Base-by-base conservation (phyloP, 306 rosid species). In the Lathyrus sativus region DNA sequence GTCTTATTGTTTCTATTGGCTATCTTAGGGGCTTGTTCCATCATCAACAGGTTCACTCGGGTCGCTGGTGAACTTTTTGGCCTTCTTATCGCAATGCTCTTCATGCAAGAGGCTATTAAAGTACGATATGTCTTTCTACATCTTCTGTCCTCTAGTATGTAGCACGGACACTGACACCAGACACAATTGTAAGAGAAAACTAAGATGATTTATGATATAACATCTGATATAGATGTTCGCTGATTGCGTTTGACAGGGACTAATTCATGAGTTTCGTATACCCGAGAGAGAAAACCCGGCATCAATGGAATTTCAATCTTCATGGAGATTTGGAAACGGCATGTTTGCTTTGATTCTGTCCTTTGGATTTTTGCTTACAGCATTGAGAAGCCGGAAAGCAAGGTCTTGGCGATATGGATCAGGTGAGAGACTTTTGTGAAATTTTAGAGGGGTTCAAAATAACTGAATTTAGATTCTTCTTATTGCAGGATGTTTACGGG, bases 251-350 rank as follows among this genome's bases (percentile, higher is more conserved):
- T 81, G 7, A 28, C 77, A 89, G 96, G 96, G 96, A 74, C 83
- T 87, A 28, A 62, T 83, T 51, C 65, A 78, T 35, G 96, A 89
- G 65, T 89, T 89, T 80, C 65, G 49, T 43, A 51, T 81, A 62
- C 96, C 92, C n/a, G 80, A 83, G 76, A 83, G 92, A 73, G 71
- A 79, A 75, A 66, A 79, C 69, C 81, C 77, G 62, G 73, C 74
- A 33, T 74, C 80, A 62, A 55, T 79, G 28, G 87, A 87, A 75
- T 87, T 84, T 76, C 91, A 89, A 70, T 75, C 86, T 68, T 74
- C 92, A 6, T 89, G 96, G 96, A 89, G 92, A 80, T 89, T 89
- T 61, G 90, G 87, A 73, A 87, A 89, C 72, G 96, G 96, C 74
- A 83, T 89, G 91, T 87, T 87, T 87, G 87, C 96, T 71, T 72